Evolutionary conservation across 768 basidiomycete genomes (phyloP).

Genomic region (Boletellus ananiceps): DNA sequence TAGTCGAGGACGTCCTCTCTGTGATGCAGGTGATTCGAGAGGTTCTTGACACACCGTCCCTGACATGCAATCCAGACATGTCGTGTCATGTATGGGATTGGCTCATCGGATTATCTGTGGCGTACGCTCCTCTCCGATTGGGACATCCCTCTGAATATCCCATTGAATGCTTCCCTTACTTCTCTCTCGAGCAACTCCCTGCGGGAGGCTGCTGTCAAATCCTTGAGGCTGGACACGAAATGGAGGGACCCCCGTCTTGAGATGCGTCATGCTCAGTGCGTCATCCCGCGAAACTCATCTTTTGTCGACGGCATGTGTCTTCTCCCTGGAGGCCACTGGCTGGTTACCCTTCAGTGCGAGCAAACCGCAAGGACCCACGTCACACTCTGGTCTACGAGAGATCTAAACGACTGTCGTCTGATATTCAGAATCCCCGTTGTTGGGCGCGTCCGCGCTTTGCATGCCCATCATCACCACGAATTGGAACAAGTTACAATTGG

Average conservation of each 20-base stretch:
- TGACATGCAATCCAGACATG: constrained; percentile 44
- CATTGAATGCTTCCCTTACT: constrained; percentile 28
- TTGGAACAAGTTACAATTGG: constrained; percentile 19
- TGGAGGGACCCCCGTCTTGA: constrained; percentile 40
- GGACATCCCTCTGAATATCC: constrained; percentile 41
- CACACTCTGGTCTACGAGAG: constrained; percentile 42
- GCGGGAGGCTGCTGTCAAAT: constrained; percentile 38
- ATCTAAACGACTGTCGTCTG: constrained; percentile 23
- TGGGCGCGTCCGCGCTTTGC: constrained; percentile 32
- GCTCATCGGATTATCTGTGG: constrained; percentile 52
- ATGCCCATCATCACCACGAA: constrained; percentile 26
- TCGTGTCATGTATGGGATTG: constrained; percentile 54
- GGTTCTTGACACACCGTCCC: background rate
- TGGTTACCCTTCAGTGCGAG: constrained; percentile 41
- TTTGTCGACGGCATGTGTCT: constrained; percentile 45
- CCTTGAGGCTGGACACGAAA: constrained; percentile 47
- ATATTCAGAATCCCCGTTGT: constrained; percentile 28
- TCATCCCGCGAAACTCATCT: constrained; percentile 32
- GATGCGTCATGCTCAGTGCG: constrained; percentile 35
- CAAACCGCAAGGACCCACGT: constrained; percentile 35
- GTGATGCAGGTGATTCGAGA: constrained; percentile 43
- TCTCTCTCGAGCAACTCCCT: constrained; percentile 38
- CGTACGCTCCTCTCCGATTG: constrained; percentile 35
- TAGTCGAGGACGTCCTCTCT: constrained; percentile 40
- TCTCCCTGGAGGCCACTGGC: constrained; percentile 45